Evolutionary conservation across 1,284 basidiomycete species (phyloP).

Genomic region (Inonotus obliquus): DNA sequence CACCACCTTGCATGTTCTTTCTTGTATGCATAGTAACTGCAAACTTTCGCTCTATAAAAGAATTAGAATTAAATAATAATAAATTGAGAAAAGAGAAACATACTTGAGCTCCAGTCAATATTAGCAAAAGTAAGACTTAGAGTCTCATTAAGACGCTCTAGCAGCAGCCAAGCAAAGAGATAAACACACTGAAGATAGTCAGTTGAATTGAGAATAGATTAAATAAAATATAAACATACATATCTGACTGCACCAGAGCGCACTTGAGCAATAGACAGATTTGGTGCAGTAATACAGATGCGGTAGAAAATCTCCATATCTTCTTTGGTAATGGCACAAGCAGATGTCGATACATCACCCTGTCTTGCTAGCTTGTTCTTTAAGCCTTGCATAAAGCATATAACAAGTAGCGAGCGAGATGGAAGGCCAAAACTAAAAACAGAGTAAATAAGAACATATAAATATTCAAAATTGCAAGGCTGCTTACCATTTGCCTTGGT

Average conservation of each 20-base stretch:
- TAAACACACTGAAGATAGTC: slow-evolving; percentile 18
- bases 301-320: slow-evolving; percentile 24
- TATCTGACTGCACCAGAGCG: slow-evolving; percentile 21
- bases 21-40: slow-evolving; percentile 5
- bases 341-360: slow-evolving; percentile 23
- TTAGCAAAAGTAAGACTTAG: slow-evolving; percentile 20
- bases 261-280: slow-evolving; percentile 8
- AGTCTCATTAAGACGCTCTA: slow-evolving; percentile 23
- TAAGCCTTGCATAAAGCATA: slow-evolving; percentile 23
- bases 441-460: not conserved
- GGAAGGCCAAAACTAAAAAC: not conserved
- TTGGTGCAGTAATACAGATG: slow-evolving; percentile 15
- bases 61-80: not conserved
- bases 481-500: slow-evolving; percentile 20
- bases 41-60: slow-evolving; percentile 8
- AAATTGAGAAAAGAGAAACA: slow-evolving; percentile 2
- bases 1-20: slow-evolving; percentile 19
- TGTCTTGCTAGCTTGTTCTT: slow-evolving; percentile 23
- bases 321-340: slow-evolving; percentile 19
- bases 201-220: not conserved
- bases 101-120: not conserved
- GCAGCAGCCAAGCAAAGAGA: slow-evolving; percentile 23
- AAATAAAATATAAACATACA: slow-evolving; percentile 15
- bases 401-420: not conserved
- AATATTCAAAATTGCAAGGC: too few species aligned